Evolutionary conservation across 164 flowering plant species (phyloP).

Genomic region (Litsea cubeba): DNA sequence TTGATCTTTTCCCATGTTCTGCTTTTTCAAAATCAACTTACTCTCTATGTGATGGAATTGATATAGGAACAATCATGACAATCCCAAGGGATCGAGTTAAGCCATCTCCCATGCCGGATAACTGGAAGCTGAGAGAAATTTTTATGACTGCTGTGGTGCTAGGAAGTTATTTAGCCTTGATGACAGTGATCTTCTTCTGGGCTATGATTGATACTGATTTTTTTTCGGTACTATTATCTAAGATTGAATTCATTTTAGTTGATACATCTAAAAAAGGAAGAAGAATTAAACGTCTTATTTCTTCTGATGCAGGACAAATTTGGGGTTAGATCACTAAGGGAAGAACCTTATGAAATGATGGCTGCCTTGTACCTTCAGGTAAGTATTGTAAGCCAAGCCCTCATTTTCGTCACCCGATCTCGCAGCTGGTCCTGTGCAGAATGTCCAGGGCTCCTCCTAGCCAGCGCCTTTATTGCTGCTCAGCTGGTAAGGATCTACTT

Average conservation of each 20-base stretch:
- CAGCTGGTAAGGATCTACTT: conserved; percentile 61
- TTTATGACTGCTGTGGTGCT: conserved; percentile 89
- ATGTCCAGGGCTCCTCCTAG: conserved; percentile 78
- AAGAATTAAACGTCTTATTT: not conserved
- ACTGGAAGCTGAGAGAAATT: conserved; percentile 92
- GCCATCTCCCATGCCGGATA: conserved; percentile 93
- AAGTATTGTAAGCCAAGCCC: conserved; percentile 91
- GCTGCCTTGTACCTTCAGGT: conserved; percentile 91
- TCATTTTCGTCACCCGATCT: conserved; percentile 87
- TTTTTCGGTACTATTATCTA: conserved; percentile 49
- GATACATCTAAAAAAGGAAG: not conserved
- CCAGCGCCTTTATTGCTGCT: conserved; percentile 56
- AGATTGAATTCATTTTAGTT: not conserved
- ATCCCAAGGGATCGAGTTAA: conserved; percentile 92
- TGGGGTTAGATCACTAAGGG: conserved; percentile 39
- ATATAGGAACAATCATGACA: conserved; percentile 91
- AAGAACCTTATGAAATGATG: conserved; percentile 55
- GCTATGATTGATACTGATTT: conserved; percentile 56
- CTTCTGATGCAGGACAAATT: conserved; percentile 56
- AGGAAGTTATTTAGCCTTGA: conserved; percentile 81
- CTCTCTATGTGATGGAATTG: too few species aligned
- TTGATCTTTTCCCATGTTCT: not conserved
- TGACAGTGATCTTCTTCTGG: conserved; percentile 95
- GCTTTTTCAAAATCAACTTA: too few species aligned
- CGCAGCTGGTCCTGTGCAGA: conserved; percentile 85